Conservation (phyloP, 306 rosid species). For the Glycine soja region DNA sequence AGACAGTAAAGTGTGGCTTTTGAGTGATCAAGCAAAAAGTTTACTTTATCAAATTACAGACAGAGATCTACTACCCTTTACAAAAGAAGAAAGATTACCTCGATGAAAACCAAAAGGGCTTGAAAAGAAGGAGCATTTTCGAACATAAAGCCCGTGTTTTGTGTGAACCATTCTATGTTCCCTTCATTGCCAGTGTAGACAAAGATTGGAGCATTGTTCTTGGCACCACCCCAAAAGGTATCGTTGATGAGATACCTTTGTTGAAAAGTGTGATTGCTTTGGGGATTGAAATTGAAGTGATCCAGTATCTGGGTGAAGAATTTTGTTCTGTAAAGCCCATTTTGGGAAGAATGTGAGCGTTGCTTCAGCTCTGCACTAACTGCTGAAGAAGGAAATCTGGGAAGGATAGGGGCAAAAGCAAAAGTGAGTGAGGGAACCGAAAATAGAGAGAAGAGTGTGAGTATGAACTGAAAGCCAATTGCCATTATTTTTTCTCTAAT, state of each 20-base stretch:
- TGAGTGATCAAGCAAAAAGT: neutral
- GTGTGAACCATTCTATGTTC: constrained; percentile 80
- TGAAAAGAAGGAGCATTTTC: constrained; percentile 75
- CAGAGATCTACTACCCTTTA: neutral
- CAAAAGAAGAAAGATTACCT: constrained; percentile 54
- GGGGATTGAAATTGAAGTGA: constrained; percentile 80
- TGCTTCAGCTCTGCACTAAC: constrained; percentile 50
- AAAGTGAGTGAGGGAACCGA: constrained; percentile 24
- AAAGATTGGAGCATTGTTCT: constrained; percentile 76
- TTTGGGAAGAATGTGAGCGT: constrained; percentile 39
- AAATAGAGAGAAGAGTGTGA: constrained; percentile 40
- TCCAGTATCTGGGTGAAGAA: constrained; percentile 86
- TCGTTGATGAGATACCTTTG: constrained; percentile 83
- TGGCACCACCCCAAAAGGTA: constrained; percentile 83
- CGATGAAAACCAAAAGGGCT: constrained; percentile 84
- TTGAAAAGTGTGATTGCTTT: constrained; percentile 72
- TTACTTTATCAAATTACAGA: neutral
- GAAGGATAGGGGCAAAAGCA: constrained; percentile 40
- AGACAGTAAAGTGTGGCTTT: neutral
- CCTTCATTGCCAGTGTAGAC: constrained; percentile 97
- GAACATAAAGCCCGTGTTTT: constrained; percentile 80
- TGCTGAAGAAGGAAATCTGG: constrained; percentile 62
- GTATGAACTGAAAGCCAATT: neutral
- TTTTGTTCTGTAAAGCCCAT: constrained; percentile 56
- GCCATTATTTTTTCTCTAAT: constrained; percentile 34